Evolutionary conservation across 2,329 filamentous ascomycete species (phyloP), one percentile per base, ranked within the genome.

Genomic region (Aspergillus quadrilineatus): DNA sequence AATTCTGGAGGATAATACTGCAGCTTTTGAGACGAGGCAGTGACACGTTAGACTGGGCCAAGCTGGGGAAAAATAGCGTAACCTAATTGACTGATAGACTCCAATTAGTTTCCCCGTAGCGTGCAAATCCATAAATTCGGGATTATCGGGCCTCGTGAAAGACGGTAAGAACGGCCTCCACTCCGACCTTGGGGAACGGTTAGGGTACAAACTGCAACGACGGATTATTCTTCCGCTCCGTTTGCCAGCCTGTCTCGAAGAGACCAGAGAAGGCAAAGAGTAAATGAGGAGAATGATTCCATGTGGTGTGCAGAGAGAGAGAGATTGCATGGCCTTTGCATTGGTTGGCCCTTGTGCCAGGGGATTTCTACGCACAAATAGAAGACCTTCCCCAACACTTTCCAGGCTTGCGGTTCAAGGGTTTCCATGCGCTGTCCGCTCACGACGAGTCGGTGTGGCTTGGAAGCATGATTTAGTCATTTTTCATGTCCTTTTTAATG

Each of bases 371-470:
- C 22, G 22, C 26, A 15, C 22, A 10, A 45, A 39, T 51, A n/a
- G 41, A 10, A 51, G 34, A 41, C 22, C 12, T 47, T 32, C n/a
- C 17, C 22, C 28, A 48, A 32, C 50, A 17, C 44, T 53, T 57
- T 32, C 55, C 50, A 57, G 37, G n/a, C 29, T 10, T 41, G 30
- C 32, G 50, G 55, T 53, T 57, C 55, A 45, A 10, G 49, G 54
- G 44, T 49, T 17, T 45, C 10, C 43, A 36, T 52, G 54, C 47
- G 30, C 28, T 42, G 47, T 37, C 34, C 44, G 52, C 34, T 49
- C 9, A n/a, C 29, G 15, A 36, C 46, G 17, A 49, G 32, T 56
- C 42, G 48, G 48, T 48, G 41, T 39, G n/a, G 9, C 29, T 43
- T 14, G 12, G 8, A 28, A 43, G n/a, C 10, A 30, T 37, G n/a